A percentile compares a stretch with the other conserved stretches of the same genome.
Conservation (phyloP, 176 grass and related monocot genomes). For the Oryza australiensis region DNA sequence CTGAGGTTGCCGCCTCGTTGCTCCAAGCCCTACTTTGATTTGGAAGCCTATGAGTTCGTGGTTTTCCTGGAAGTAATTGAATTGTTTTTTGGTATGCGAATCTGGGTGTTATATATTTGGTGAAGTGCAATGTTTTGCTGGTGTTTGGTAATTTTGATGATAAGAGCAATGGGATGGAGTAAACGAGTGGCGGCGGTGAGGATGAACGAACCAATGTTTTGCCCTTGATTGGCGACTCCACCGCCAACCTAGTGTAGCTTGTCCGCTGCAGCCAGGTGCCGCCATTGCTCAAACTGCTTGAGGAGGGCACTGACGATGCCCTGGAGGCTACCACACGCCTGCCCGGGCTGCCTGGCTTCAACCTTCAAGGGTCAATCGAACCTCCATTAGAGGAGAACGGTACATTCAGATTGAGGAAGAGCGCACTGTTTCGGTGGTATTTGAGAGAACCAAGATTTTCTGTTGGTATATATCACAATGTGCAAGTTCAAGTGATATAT, state of each 20-base stretch:
- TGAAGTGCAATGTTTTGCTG: neutral
- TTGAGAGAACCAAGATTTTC: neutral
- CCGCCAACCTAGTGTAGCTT: neutral
- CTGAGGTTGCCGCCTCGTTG: neutral
- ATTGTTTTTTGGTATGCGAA: neutral
- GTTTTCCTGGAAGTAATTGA: neutral
- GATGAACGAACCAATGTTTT: neutral
- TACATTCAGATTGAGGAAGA: neutral
- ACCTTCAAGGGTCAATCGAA: neutral
- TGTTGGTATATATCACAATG: neutral
- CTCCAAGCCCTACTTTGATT: neutral
- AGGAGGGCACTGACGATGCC: neutral
- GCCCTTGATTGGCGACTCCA: neutral
- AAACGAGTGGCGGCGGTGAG: neutral
- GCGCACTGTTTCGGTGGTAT: neutral
- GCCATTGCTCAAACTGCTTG: neutral
- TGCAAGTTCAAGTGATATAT: neutral
- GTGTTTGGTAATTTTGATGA: neutral
- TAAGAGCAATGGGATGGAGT: neutral
- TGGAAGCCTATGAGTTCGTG: neutral
- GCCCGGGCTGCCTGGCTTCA: neutral
- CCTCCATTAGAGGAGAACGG: neutral
- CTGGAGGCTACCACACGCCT: neutral
- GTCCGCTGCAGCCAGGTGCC: neutral
- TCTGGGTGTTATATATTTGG: neutral